Evolutionary conservation across 2,329 filamentous ascomycete genomes (phyloP), one percentile per base, ranked within the genome.

Genomic region (Fusarium goolgardi): DNA sequence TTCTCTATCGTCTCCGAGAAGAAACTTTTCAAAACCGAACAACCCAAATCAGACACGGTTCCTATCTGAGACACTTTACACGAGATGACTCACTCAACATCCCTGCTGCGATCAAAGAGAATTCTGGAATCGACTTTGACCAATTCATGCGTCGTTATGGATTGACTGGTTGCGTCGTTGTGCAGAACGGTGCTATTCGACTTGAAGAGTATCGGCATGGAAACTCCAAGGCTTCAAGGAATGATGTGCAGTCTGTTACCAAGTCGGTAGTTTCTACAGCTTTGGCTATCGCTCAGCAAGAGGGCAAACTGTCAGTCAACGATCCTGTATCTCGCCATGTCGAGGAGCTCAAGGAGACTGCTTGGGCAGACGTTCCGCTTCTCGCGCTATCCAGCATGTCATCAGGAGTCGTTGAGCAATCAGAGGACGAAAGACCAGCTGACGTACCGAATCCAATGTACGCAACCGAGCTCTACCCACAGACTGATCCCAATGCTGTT

Each of bases 391-490:
- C 58, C 3, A 53, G 52, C 34, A 69, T 69, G 66, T 63, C 66
- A 4, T 61, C 66, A n/a, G 66, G 66, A 1, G 53, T 69, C 7
- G 66, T 69, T 6, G 66, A 69, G 12, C 46, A 53, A 18, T 69
- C 66, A 0, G 66, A 63, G 9, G 57, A 69, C 12, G 49, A 61
- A n/a, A 39, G 66, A 0, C 66, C 66, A 0, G 51, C 62, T 1
- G 66, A 69, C 16, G 39, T 69, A 2, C 66, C 66, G 0, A 55
- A 70, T 3, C 66, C 66, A 4, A 69, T 67, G 65, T 69, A 67
- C 23, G 66, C 66, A 4, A 69, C 66, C 6, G 57, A 70, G 11
- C 63, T 70, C 6, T 70, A 70, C 16, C 67, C 67, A 1, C 63
- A 54, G 12, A 35, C 23, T 1, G 59, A 70, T 5, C 55, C 63